phyloP scores from a whole-genome alignment of 768 basidiomycete species.

The Lactarius trivialis region DNA sequence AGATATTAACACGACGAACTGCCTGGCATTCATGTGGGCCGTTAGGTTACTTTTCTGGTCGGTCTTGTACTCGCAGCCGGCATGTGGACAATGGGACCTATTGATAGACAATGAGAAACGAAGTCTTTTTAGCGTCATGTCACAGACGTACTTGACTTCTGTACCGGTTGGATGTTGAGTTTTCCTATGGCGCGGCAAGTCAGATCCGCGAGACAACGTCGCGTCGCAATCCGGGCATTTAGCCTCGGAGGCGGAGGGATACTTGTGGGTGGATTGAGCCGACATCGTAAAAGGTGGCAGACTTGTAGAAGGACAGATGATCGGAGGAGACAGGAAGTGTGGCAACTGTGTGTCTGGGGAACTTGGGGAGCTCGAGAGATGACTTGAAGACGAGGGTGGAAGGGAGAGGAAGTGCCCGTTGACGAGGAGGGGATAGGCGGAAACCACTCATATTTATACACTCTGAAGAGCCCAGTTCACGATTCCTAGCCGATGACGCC shows the following conservation, averaged over 20 bases:
- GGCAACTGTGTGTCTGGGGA: not conserved
- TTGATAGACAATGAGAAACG: not conserved
- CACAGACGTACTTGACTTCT: slow-evolving; percentile 10
- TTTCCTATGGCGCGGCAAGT: no score
- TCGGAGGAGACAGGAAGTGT: not conserved
- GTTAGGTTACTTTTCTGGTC: no score
- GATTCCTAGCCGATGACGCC: not conserved
- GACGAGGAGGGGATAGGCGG: no score
- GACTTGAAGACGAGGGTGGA: not conserved
- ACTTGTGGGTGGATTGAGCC: not conserved
- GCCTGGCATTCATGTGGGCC: no score
- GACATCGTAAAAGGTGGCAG: not conserved
- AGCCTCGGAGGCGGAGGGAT: not conserved
- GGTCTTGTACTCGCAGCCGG: no score
- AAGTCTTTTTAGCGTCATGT: not conserved
- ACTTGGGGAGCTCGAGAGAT: not conserved
- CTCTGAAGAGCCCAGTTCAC: not conserved
- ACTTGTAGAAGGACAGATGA: no score
- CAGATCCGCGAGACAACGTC: no score
- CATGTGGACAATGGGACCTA: slow-evolving; percentile 10
- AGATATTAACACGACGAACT: no score
- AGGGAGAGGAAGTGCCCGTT: no score
- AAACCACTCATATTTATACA: no score
- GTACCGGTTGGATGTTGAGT: no score
- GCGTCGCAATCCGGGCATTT: slow-evolving; percentile 7